Evolutionary conservation across 2,329 filamentous ascomycete species (phyloP), one percentile per base, ranked within the genome.

Genomic region (Graphiopsis chlorocephala): DNA sequence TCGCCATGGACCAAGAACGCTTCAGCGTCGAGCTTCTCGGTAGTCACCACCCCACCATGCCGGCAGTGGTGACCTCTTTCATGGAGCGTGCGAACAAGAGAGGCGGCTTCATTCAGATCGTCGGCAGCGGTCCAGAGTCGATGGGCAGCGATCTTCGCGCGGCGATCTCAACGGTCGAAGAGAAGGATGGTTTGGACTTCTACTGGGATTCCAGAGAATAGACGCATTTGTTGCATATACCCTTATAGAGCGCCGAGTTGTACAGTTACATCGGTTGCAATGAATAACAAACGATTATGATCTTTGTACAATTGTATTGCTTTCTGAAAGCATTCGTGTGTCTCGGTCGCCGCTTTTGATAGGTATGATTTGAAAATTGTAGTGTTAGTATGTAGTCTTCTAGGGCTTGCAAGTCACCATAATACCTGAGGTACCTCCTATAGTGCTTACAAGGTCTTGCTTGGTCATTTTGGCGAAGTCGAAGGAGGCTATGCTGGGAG

Each of bases 91-190:
- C 63, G 20, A 61, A 59, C 23, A 65, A 66, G 29, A 35, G 63
- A 1, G 70, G 72, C 11, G 72, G 61, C 17, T 57, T 28, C n/a
- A 52, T 64, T n/a, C 61, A 64, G 29, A 33, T 64, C 20, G 52
- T 74, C 2, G 71, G 72, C 5, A 74, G 71, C 68, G 72, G 72
- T 42, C 71, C 72, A 0, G 71, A 72, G 20, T 63, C 60, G 1
- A 71, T 73, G 72, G 71, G 72, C 0, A 67, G 64, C 23, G 72
- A 73, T 67, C 38, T 74, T 48, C 63, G 72, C 64, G 55, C 57
- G 28, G 70, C 71, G 10, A 69, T 72, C 10, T 65, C 72, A 2
- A 50, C 33, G 29, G 55, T 64, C 5, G 31, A 52, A 25, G 55
- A 57, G 47, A 64, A 45, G 38, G 61, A 64, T 23, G 61, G 55